Conservation (phyloP, 2,329 filamentous ascomycete species). For the Fusarium ramigenum region DNA sequence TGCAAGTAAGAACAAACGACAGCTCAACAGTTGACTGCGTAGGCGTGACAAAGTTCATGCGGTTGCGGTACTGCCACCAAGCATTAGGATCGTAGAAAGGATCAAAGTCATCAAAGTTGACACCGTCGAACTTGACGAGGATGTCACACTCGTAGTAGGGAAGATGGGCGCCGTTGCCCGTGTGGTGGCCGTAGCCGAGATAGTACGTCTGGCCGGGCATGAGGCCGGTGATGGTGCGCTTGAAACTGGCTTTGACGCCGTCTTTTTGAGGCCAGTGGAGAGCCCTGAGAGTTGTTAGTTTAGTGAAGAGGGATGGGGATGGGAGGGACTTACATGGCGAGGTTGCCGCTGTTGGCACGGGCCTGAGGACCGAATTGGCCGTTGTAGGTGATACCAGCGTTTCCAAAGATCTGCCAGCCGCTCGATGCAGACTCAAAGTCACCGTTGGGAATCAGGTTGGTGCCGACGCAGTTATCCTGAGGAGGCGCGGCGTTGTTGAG, state of each 20-base stretch:
- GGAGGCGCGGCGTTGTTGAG: neutral
- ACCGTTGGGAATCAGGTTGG: neutral
- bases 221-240: neutral
- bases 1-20: conserved; percentile 11
- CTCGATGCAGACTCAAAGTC: neutral
- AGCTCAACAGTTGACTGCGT: neutral
- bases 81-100: conserved; percentile 7
- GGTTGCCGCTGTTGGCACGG: neutral
- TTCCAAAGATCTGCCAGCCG: neutral
- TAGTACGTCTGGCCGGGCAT: neutral
- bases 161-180: neutral
- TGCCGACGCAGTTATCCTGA: fast-evolving
- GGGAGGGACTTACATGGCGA: neutral
- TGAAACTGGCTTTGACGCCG: neutral
- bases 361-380: neutral
- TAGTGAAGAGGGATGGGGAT: fast-evolving
- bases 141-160: conserved; percentile 8
- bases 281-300: neutral
- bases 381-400: neutral
- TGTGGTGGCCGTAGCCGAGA: conserved; percentile 8
- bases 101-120: conserved; percentile 18
- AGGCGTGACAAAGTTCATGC: neutral
- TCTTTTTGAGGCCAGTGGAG: neutral
- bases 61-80: neutral
- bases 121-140: conserved; percentile 1